phyloP scores from a whole-genome alignment of 192 early-diverging fungal species.

The Coemansia sp. region DNA sequence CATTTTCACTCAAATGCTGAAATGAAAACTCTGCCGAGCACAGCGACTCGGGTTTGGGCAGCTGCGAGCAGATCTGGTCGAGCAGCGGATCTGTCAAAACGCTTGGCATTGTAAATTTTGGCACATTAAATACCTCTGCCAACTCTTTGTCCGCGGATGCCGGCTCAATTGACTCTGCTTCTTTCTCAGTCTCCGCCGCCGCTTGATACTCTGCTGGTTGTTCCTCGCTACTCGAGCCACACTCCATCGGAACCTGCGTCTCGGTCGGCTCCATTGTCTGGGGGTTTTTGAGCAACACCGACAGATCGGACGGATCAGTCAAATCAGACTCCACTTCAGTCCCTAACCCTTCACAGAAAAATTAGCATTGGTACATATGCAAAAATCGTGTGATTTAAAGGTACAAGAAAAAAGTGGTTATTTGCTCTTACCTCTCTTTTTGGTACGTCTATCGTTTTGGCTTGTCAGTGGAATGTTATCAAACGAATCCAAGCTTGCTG shows the following conservation, averaged over 20 bases:
- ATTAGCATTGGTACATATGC: background rate
- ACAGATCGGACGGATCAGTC: background rate
- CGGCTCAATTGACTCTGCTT: too few species aligned
- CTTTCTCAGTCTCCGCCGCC: background rate
- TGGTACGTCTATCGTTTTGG: background rate
- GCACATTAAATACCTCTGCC: background rate
- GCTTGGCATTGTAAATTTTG: background rate
- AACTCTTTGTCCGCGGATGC: background rate
- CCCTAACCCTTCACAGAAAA: background rate
- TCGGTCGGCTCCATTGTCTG: background rate
- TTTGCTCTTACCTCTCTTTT: background rate
- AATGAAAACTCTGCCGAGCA: slow-evolving; percentile 25
- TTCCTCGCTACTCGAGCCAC: background rate
- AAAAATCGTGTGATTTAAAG: background rate
- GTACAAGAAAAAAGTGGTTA: background rate
- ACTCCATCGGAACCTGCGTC: background rate
- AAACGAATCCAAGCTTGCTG: too few species aligned
- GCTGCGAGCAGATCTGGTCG: slow-evolving; percentile 14
- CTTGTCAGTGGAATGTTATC: background rate
- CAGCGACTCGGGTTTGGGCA: slow-evolving; percentile 16
- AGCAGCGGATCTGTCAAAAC: background rate
- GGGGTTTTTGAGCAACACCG: background rate
- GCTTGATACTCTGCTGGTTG: background rate
- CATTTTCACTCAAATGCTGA: slow-evolving; percentile 3
- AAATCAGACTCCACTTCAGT: background rate